Conservation (phyloP, 2,329 filamentous ascomycete species). For the Phialophora tarda region DNA sequence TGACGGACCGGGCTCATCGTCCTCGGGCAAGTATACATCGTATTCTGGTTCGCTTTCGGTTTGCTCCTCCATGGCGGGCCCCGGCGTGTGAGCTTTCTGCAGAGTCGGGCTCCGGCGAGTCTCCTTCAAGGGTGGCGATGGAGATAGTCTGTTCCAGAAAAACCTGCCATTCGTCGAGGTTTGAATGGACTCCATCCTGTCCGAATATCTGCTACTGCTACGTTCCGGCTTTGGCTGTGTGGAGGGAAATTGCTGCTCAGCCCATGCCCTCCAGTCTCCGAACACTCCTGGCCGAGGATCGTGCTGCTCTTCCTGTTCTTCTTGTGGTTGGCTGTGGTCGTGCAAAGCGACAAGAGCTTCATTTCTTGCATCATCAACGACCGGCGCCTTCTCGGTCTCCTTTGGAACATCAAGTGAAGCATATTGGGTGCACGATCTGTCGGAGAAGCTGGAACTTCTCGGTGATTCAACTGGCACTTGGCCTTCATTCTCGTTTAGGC, state of each 20-base stretch:
- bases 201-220: conserved; percentile 18
- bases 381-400: background rate
- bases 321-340: background rate
- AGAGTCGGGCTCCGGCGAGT: conserved; percentile 1
- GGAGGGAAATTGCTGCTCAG: conserved; percentile 10
- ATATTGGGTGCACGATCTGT: background rate
- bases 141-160: conserved; percentile 4
- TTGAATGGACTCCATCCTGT: background rate
- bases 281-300: background rate
- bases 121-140: conserved; percentile 6
- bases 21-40: conserved; percentile 9
- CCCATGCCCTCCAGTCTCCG: conserved; percentile 12
- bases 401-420: background rate
- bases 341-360: background rate
- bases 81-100: background rate
- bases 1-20: conserved; percentile 14
- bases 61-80: background rate
- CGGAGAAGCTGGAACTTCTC: background rate
- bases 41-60: background rate
- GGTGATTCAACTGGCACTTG: background rate
- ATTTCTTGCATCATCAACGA: background rate
- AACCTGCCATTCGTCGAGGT: background rate
- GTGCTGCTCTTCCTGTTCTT: background rate
- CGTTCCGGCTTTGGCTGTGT: background rate
- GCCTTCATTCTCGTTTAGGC: background rate